Evolutionary conservation across 805 yeast genomes (phyloP), one percentile per base, ranked within the genome.

Genomic region (Candida andamanensis): DNA sequence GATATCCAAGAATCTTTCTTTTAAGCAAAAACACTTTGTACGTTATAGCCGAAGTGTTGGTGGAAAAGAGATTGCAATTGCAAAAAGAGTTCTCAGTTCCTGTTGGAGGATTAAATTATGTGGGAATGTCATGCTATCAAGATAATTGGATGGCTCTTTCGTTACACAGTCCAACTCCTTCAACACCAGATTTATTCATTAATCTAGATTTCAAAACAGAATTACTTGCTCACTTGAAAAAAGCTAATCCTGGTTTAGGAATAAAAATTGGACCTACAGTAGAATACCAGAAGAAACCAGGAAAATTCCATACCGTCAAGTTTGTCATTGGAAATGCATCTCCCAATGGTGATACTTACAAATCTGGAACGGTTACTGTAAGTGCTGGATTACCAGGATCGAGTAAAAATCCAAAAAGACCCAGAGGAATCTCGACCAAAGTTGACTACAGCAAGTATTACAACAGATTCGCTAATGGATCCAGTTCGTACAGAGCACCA

Each of bases 91-190:
- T 72, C 35, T 58, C 75, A 2, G 68, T 86, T 28, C 74, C 85
- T 6, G 63, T 85, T 2, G 54, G 66, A 8, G 63, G 71, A 3
- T 80, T 92, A 32, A 67, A 63, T 15, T 73, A 74, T 37, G 72
- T 85, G 11, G 78, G 79, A 4, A 49, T 92, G 44, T 83, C 96
- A 0, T 75, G 70, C 28, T 65, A 77, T 34, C 92, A 89, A 44
- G 98, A 92, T 58, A 92, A 89, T 49, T 92, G 98, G 98, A 54
- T 89, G 20, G 94, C 95, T 1, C 50, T 83, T 27, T 72, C 74
- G 21, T 56, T 77, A 35, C 59, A 52, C 29, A 37, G 60, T 4
- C 69, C 71, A 14, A 70, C 78, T 0, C 63, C 72, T 4, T 46
- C 72, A 1, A 60, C 68, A 2, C 86, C 96, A 1, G 98, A 92